A percentile compares a stretch with the other conserved stretches of the same genome.
phyloP scores from a whole-genome alignment of 495 filamentous ascomycete species.

The Geoglossum glabrum region DNA sequence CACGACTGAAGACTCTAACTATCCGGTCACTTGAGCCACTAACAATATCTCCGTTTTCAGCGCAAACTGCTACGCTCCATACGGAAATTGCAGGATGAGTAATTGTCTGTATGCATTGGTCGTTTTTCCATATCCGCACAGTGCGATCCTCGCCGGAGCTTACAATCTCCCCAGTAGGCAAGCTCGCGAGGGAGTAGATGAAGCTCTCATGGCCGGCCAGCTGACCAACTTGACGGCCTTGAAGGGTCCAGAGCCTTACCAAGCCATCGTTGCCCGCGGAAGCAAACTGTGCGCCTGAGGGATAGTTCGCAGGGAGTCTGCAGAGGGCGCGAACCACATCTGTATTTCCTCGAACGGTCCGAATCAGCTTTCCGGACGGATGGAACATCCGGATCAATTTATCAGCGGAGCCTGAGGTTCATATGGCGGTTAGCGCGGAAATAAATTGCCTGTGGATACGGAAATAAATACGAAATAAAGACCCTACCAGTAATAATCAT shows the following conservation, averaged over 20 bases:
- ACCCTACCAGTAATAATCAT: slow-evolving; percentile 59
- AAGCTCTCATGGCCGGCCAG: slow-evolving; percentile 84
- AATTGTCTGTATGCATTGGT: slow-evolving; percentile 78
- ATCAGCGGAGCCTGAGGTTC: slow-evolving; percentile 51
- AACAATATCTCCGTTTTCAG: slow-evolving; percentile 73
- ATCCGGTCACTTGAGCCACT: slow-evolving; percentile 80
- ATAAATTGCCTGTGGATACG: not conserved
- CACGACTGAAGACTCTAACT: slow-evolving; percentile 67
- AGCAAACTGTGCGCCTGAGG: slow-evolving; percentile 68
- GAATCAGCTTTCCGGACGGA: slow-evolving; percentile 38
- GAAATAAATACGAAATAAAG: not conserved
- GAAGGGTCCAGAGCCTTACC: slow-evolving; percentile 64
- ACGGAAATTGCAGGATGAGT: slow-evolving; percentile 95
- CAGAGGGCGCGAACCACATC: slow-evolving; percentile 79
- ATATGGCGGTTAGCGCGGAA: not conserved
- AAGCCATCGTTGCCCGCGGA: slow-evolving; percentile 77
- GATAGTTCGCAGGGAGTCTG: slow-evolving; percentile 52
- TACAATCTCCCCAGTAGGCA: slow-evolving; percentile 71
- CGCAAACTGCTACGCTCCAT: slow-evolving; percentile 70
- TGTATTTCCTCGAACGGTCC: slow-evolving; percentile 45
- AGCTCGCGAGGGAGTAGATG: slow-evolving; percentile 65
- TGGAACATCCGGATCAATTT: slow-evolving; percentile 69
- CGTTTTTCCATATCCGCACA: slow-evolving; percentile 65
- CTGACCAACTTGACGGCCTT: slow-evolving; percentile 49
- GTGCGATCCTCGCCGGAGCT: slow-evolving; percentile 90